Evolutionary conservation across 2,329 filamentous ascomycete genomes (phyloP).

Genomic region (Aureobasidium leucospermi): DNA sequence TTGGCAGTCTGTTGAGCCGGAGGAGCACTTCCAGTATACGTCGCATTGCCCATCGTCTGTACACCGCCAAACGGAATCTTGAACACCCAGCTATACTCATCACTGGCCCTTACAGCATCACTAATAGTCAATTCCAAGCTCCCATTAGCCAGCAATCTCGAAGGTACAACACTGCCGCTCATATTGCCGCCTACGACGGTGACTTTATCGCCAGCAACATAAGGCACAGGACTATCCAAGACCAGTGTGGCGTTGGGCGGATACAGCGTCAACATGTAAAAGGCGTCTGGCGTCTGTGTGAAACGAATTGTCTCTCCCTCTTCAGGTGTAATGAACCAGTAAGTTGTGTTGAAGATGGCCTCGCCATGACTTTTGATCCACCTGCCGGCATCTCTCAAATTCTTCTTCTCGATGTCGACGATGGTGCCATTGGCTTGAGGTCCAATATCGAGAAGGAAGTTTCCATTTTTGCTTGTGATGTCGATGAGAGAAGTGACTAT

Average conservation of each 20-base stretch:
- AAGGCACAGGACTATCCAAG: conserved; percentile 40
- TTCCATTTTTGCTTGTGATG: conserved; percentile 50
- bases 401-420: conserved; percentile 39
- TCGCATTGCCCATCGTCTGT: background rate
- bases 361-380: conserved; percentile 50
- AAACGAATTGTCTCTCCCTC: conserved; percentile 43
- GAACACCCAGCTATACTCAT: conserved; percentile 38
- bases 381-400: conserved; percentile 43
- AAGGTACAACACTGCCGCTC: conserved; percentile 24
- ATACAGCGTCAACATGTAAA: conserved; percentile 44
- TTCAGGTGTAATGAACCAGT: conserved; percentile 43
- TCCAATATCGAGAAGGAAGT: conserved; percentile 50
- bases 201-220: conserved; percentile 40
- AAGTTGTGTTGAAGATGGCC: conserved; percentile 51
- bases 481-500: conserved; percentile 45
- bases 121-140: conserved; percentile 29
- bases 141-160: conserved; percentile 21
- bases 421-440: conserved; percentile 50
- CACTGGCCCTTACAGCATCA: conserved; percentile 27
- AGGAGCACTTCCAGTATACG: background rate
- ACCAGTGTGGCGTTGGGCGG: conserved; percentile 35
- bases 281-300: conserved; percentile 46
- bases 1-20: background rate
- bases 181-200: conserved; percentile 35
- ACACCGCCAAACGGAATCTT: conserved; percentile 30